phyloP scores from a whole-genome alignment of 1,139 yeast genomes.

The Ogataea hybrid region DNA sequence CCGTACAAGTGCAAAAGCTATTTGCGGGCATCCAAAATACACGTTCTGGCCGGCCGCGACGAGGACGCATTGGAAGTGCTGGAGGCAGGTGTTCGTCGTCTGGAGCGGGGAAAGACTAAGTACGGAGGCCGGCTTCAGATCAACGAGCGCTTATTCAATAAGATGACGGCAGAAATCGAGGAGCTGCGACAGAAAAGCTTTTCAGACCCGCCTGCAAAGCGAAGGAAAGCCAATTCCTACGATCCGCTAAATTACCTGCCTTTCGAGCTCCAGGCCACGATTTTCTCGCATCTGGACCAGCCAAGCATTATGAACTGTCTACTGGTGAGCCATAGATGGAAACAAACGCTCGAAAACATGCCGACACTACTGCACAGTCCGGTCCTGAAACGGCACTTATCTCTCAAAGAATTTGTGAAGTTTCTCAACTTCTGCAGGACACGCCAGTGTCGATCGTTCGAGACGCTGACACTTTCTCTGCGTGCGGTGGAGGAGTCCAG shows the following conservation, averaged over 20 bases:
- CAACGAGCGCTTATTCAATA: conserved; percentile 24
- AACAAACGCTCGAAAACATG: conserved; percentile 9
- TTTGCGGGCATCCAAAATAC: conserved; percentile 50
- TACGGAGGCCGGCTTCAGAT: conserved; percentile 22
- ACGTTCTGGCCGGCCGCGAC: conserved; percentile 33
- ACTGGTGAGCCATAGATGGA: conserved; percentile 25
- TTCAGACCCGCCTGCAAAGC: not conserved
- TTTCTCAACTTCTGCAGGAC: conserved; percentile 15
- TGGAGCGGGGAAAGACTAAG: conserved; percentile 24
- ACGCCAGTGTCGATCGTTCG: conserved; percentile 9
- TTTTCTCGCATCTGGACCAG: conserved; percentile 20
- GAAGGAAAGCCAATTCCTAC: conserved; percentile 1
- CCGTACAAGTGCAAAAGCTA: conserved; percentile 63
- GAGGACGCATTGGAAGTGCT: conserved; percentile 44
- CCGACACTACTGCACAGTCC: conserved; percentile 18
- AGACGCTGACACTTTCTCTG: conserved; percentile 16
- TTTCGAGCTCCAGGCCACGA: conserved; percentile 19
- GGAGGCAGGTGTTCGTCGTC: conserved; percentile 39
- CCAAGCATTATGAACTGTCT: conserved; percentile 16
- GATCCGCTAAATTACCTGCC: conserved; percentile 28
- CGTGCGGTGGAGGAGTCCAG: conserved; percentile 22
- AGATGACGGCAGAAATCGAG: conserved; percentile 15
- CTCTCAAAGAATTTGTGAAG: conserved; percentile 17
- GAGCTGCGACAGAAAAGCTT: not conserved
- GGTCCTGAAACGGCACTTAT: conserved; percentile 10